These are phyloP conservation scores for Ogataea parapolymorpha DNA, from an alignment of 805 yeast genomes.

Conservation along the genomic window DNA sequence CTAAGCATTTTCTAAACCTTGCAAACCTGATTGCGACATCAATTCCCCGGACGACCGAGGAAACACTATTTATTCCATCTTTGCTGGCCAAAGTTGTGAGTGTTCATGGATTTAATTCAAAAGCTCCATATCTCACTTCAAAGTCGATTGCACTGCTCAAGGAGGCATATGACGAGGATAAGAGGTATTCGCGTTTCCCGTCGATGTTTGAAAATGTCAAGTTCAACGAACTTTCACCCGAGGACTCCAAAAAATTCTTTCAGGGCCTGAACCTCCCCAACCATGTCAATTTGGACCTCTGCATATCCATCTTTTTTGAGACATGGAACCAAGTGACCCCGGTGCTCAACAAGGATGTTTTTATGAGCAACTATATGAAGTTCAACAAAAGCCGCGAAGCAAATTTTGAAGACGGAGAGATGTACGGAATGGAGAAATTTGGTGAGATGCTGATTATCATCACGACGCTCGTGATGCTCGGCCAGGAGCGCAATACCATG, in stretches of 20 bases:
- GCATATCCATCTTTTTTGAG: constrained; percentile 65
- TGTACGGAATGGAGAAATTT: constrained; percentile 48
- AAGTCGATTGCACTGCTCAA: constrained; percentile 68
- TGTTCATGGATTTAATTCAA: constrained; percentile 67
- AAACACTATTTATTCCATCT: constrained; percentile 71
- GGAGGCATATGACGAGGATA: constrained; percentile 39
- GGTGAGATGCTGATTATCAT: constrained; percentile 53
- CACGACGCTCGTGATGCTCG: constrained; percentile 48
- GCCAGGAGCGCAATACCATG: constrained; percentile 31
- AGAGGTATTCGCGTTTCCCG: constrained; percentile 30
- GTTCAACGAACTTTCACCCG: constrained; percentile 35
- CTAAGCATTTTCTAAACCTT: constrained; percentile 43
- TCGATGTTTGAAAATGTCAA: constrained; percentile 35
- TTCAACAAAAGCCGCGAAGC: constrained; percentile 46
- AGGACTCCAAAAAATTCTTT: constrained; percentile 47
- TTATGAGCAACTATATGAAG: constrained; percentile 54
- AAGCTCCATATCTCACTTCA: constrained; percentile 68
- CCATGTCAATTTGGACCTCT: constrained; percentile 61
- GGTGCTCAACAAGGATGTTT: constrained; percentile 64
- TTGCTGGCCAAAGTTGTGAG: constrained; percentile 66
- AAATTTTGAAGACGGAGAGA: constrained; percentile 38
- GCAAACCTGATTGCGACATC: constrained; percentile 66
- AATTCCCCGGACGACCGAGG: constrained; percentile 75
- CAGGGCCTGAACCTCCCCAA: constrained; percentile 43
- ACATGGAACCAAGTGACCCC: constrained; percentile 77